Base-by-base conservation (phyloP, 345 rosid genomes). In the Salix dunnii region DNA sequence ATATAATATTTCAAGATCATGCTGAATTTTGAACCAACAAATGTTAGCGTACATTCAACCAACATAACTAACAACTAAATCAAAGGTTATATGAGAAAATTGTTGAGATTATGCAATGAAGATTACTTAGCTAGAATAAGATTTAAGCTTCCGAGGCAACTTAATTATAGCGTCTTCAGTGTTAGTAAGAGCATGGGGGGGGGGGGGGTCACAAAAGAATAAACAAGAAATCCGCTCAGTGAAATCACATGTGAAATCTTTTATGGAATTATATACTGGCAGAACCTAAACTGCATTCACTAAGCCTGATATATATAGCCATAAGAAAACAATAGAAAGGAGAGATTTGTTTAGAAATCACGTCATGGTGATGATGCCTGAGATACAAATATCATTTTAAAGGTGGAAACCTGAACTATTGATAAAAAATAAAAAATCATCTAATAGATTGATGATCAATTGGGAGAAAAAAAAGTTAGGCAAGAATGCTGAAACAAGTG, bases 241-340 rank as follows among this genome's bases (percentile, higher is more conserved):
- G 35, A 49, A 62, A 69, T 78, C 74, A 65, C 43, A 25, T 51
- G 46, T 68, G 60, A 63, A 46, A 77, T 60, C 21, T 27, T n/a
- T 48, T 51, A 66, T 8, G 28, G 71, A 73, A 48, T 73, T 14
- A 71, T 30, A n/a, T 25, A 40, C 48, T 33, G 49, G 36, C n/a
- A 68, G 31, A 73, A 49, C 16, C 61, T 2, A 20, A n/a, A 48
- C 21, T 17, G 30, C 35, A 30, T 48, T 8, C 11, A 43, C 62
- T 6, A 42, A 43, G 12, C 49, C 51, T 36, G 23, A 23, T 14
- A 35, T 14, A 35, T 25, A 67, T 14, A 55, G 2, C 17, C 58
- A 74, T 3, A 43, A 60, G 46, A 51, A 35, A n/a, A 61, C 36
- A 51, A 17, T 23, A 23, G 25, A 16, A 53, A 76, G 25, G 31